Evolutionary conservation across 2,329 filamentous ascomycete genomes (phyloP).

Genomic region (Penicillium sp.): DNA sequence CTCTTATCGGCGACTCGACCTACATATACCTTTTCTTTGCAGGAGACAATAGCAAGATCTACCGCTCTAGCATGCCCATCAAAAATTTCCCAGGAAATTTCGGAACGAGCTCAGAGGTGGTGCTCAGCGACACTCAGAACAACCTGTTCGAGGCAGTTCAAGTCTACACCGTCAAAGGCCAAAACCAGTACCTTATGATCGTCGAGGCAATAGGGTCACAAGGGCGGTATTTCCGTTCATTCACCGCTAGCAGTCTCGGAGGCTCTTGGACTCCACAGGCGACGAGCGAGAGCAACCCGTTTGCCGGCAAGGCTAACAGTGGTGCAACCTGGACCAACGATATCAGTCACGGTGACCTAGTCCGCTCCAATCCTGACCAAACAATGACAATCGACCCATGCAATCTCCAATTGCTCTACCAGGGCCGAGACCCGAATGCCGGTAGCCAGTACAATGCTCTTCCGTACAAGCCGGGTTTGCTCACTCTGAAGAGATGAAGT

Average conservation of each 20-base stretch:
- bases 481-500: too few relatives aligned
- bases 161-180: conserved; percentile 66
- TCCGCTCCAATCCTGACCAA: conserved; percentile 62
- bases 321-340: conserved; percentile 69
- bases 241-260: conserved; percentile 61
- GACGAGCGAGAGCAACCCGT: conserved; percentile 60
- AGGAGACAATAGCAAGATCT: conserved; percentile 70
- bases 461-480: background rate
- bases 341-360: conserved; percentile 68
- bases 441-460: conserved; percentile 52
- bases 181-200: conserved; percentile 68
- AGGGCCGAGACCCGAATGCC: conserved; percentile 56
- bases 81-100: conserved; percentile 66
- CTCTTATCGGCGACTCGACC: conserved; percentile 63
- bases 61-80: conserved; percentile 67
- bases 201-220: conserved; percentile 63
- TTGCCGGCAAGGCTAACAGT: conserved; percentile 69
- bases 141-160: conserved; percentile 70
- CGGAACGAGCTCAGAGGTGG: conserved; percentile 54
- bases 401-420: conserved; percentile 68
- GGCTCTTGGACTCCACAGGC: conserved; percentile 65
- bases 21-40: conserved; percentile 72
- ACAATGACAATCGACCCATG: conserved; percentile 67
- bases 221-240: conserved; percentile 70
- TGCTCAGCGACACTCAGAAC: conserved; percentile 59